Base-by-base conservation (phyloP, 2,329 filamentous ascomycete species). In the Chalaropsis thielavioides region DNA sequence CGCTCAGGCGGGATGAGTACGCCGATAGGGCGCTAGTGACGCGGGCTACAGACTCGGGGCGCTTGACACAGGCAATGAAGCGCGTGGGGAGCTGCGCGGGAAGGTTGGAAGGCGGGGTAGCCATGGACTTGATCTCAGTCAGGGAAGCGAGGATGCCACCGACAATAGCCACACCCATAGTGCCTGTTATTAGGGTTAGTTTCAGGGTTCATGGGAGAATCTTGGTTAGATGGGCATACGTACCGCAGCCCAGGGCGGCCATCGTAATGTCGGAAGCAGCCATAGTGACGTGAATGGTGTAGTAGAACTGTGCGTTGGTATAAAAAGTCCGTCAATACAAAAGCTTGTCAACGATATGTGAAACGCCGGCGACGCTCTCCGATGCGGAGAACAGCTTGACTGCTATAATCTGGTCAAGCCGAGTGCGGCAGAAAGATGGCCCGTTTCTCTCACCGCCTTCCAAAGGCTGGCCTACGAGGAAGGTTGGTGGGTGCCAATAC, bases 141-240 rank as follows among this genome's bases (percentile, higher is more conserved):
- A 94, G 80, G 11, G 88, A 89, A 67, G 83, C 79, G 70, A 95
- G 82, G 72, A 96, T 87, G 68, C 90, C 90, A 64, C 83, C 85
- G 66, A 95, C 82, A 70, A 95, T 92, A 66, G 89, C 89, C 67
- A 89, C 89, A 67, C 90, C 90, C 84, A 95, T 89, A 63, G 86
- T 92, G 69, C 89, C 88, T 91, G 59, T 15, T 22, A 61, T 64
- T 43, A 65, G 61, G 44, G 66, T 67, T 67, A 67, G 66, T 19
- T 11, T 10, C 19, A 13, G 13, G 31, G 38, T 49, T 56, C 19
- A 15, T 51, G 13, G 22, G 17, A 35, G 61, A 27, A 27, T 49
- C 10, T n/a, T 46, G 15, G 38, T 31, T 22, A 15, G 62, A 24
- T 13, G 19, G 54, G 35, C 17, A 46, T 40, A 64, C 65, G 31